Evolutionary conservation across 345 rosid species (phyloP).

Genomic region (Psidium guajava): DNA sequence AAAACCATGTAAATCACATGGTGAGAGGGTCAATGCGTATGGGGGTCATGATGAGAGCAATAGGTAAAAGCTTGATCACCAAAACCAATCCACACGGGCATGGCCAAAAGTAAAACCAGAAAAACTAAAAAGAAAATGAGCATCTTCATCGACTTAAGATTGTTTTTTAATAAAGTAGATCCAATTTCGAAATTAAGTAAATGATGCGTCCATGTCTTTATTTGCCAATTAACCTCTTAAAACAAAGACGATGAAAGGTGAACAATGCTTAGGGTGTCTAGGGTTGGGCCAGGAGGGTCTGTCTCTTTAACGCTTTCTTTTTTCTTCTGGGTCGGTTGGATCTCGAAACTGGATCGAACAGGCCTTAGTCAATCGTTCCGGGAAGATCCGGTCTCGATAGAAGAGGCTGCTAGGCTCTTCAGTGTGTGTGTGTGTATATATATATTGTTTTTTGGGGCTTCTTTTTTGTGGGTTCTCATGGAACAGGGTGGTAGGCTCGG

Average conservation of each 20-base stretch:
- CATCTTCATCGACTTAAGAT: background rate
- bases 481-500: background rate
- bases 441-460: background rate
- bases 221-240: background rate
- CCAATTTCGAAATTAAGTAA: background rate
- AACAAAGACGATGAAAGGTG: accelerated
- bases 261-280: too few species aligned
- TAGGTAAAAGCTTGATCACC: background rate
- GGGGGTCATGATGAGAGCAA: background rate
- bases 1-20: background rate
- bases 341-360: background rate
- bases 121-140: background rate
- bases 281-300: too few species aligned
- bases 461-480: background rate
- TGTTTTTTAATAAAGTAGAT: background rate
- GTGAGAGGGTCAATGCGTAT: background rate
- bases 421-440: background rate
- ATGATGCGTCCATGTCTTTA: accelerated
- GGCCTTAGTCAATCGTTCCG: accelerated
- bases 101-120: background rate
- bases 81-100: background rate
- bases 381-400: background rate
- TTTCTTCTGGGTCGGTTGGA: accelerated
- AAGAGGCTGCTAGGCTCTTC: background rate
- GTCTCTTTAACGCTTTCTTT: too few species aligned